A percentile compares a stretch with the other conserved stretches of the same genome.
These are phyloP conservation scores for Pyrus communis DNA, from an alignment of 306 rosid species.

Conservation along the genomic window DNA sequence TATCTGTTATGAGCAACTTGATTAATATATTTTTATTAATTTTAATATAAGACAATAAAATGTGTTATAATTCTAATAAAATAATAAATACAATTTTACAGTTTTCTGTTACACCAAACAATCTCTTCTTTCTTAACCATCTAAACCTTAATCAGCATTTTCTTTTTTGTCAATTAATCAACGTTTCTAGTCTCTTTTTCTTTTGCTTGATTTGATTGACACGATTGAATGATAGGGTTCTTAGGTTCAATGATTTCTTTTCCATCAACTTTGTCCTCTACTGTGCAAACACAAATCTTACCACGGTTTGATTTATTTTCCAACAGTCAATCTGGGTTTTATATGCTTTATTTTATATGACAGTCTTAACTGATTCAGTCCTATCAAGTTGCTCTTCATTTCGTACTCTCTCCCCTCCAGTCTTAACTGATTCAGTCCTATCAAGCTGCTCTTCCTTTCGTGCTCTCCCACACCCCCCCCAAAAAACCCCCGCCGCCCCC, in stretches of 20 bases:
- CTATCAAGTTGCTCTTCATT: slow-evolving; percentile 17
- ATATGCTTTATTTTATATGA: slow-evolving; percentile 30
- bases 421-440: slow-evolving; percentile 32
- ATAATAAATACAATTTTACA: neutral
- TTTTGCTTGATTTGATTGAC: slow-evolving; percentile 31
- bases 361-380: slow-evolving; percentile 29
- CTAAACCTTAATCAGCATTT: neutral
- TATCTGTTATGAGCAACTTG: no score
- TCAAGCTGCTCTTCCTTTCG: slow-evolving; percentile 7
- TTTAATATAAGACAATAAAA: no score
- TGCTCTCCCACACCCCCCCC: neutral
- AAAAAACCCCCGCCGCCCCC: neutral
- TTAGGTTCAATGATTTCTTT: slow-evolving; percentile 41
- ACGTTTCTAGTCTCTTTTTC: neutral
- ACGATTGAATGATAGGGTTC: slow-evolving; percentile 2
- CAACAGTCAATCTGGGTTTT: slow-evolving; percentile 51
- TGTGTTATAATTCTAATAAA: no score
- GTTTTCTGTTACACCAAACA: neutral
- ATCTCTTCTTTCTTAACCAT: slow-evolving; percentile 28
- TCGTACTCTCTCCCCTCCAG: neutral
- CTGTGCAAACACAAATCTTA: slow-evolving; percentile 10
- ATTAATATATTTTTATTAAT: no score
- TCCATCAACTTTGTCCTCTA: slow-evolving; percentile 32
- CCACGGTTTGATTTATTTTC: neutral
- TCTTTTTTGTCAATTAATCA: no score